A percentile compares a stretch with the other conserved stretches of the same genome.
Evolutionary conservation across 179 eudicot species (phyloP).

Genomic region (Pouteria campechiana): DNA sequence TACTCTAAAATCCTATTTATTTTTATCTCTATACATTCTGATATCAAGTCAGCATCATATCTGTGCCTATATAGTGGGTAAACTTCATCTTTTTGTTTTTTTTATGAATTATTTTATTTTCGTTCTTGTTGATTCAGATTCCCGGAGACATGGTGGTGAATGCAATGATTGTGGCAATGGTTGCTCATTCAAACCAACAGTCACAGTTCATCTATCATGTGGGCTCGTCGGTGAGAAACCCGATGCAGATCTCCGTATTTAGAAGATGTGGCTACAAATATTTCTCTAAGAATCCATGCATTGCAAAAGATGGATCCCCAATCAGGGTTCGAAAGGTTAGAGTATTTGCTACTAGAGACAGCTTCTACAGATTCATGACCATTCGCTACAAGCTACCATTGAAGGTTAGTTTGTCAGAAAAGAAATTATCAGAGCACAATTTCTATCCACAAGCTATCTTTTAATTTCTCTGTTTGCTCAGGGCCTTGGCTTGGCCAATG

Average conservation of each 20-base stretch:
- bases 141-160: constrained; percentile 95
- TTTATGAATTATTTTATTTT: background rate
- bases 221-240: constrained; percentile 64
- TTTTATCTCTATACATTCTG: too few species aligned
- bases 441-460: background rate
- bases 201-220: constrained; percentile 48
- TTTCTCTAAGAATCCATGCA: constrained; percentile 64
- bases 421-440: background rate
- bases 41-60: too few species aligned
- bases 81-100: too few species aligned
- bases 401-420: constrained; percentile 30
- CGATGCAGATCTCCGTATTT: constrained; percentile 15
- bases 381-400: constrained; percentile 63
- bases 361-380: constrained; percentile 56
- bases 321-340: constrained; percentile 50
- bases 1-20: too few species aligned
- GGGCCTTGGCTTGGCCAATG: constrained; percentile 1
- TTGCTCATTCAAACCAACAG: constrained; percentile 32
- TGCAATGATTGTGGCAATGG: constrained; percentile 64
- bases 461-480: background rate
- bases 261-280: constrained; percentile 34
- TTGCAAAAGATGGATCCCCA: constrained; percentile 60
- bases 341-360: constrained; percentile 43
- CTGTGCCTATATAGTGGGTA: too few species aligned
- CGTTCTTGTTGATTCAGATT: constrained; percentile 28